Base-by-base conservation (phyloP, 352 stramenopile species). In the Nothophytophthora sp. region DNA sequence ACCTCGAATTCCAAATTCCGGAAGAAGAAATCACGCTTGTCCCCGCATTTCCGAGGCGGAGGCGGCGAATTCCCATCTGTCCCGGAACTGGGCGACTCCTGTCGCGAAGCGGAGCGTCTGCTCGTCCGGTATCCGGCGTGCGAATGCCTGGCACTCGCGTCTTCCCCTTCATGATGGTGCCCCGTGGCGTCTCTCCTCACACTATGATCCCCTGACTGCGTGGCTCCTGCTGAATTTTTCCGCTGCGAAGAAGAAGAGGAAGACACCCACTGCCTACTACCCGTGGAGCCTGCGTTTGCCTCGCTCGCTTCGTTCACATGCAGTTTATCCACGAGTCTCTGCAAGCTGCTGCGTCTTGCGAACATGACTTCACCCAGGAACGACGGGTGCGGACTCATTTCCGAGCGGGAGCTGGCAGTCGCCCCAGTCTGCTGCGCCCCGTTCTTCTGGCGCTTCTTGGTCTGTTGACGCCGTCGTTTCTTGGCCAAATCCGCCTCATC, bases 11-110 rank as follows among this genome's bases (percentile, higher is more conserved):
- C 58, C 35, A 93, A 55, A 27, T 89, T 86, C 2, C 83, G 73
- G 43, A 93, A 93, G 52, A 93, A 88, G 50, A 91, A 93, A 44
- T 91, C 80, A 28, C 83, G 78, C 57, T 93, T 93, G 62, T 93
- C 82, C 9, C 78, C 79, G 52, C 80, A 89, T 42, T 90, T 90
- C 27, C 38, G 55, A 29, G 48, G 48, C 8, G 60, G 62, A 1
- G 63, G 15, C 20, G 30, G 33, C 22, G 29, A 20, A n/a, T 45
- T 38, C n/a, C 50, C 45, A 12, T 32, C 20, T 25, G 38, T 59
- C 11, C 46, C 50, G 10, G 25, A 47, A 12, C 5, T 25, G 12
- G 66, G 58, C 2, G 62, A 66, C 11, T 69, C 62, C 34, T 54
- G 48, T 24, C 40, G 59, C 6, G 54, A 50, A 2, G 34, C 54